A percentile compares a stretch with the other conserved stretches of the same genome.
Evolutionary conservation across 2,329 filamentous ascomycete genomes (phyloP).

Genomic region (Colletotrichum trifolii): DNA sequence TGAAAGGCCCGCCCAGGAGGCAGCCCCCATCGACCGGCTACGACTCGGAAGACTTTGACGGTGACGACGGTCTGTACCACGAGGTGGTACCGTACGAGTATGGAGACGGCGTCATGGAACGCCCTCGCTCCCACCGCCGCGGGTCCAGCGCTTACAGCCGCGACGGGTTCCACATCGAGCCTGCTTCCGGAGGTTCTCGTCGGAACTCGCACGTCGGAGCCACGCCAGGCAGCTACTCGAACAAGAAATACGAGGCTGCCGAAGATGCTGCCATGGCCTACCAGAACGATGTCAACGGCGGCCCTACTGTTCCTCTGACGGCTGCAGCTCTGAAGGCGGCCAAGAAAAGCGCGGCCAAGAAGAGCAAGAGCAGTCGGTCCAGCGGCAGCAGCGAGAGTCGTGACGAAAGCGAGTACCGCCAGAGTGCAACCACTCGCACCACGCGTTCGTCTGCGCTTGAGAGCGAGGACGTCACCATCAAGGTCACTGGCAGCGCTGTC

Average conservation of each 20-base stretch:
- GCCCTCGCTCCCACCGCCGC: constrained; percentile 45
- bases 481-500: constrained; percentile 65
- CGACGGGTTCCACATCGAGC: constrained; percentile 54
- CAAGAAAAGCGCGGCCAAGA: constrained; percentile 51
- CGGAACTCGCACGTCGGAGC: constrained; percentile 55
- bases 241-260: constrained; percentile 57
- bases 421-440: constrained; percentile 70
- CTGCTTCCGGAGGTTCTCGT: constrained; percentile 48
- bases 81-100: constrained; percentile 51
- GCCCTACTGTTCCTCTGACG: constrained; percentile 61
- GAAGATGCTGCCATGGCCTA: constrained; percentile 59
- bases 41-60: constrained; percentile 52
- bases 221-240: constrained; percentile 47
- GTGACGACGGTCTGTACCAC: constrained; percentile 50
- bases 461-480: constrained; percentile 70
- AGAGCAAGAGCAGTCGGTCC: constrained; percentile 63
- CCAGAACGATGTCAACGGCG: constrained; percentile 63
- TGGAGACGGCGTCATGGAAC: constrained; percentile 47
- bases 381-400: constrained; percentile 69
- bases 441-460: constrained; percentile 61
- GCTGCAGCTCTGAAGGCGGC: constrained; percentile 65
- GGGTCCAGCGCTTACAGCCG: constrained; percentile 50
- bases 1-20: constrained; percentile 43
- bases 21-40: constrained; percentile 43
- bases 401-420: constrained; percentile 72